Evolutionary conservation across 2,329 filamentous ascomycete genomes (phyloP).

Genomic region (Apiospora hydei): DNA sequence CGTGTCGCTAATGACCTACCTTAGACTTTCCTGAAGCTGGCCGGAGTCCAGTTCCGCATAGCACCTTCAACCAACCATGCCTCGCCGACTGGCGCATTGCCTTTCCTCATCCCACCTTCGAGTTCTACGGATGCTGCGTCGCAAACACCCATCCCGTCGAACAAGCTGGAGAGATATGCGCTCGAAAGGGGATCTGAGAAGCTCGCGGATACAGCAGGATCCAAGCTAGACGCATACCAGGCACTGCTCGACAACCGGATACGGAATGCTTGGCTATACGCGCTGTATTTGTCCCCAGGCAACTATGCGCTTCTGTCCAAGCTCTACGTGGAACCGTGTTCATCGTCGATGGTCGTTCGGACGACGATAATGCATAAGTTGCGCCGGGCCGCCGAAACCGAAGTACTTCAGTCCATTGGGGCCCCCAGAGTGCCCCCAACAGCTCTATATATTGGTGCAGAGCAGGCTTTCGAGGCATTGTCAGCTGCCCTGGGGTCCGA

Average conservation of each 20-base stretch:
- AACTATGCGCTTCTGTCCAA: constrained; percentile 73
- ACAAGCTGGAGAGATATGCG: constrained; percentile 74
- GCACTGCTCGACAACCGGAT: constrained; percentile 79
- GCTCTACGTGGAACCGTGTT: constrained; percentile 75
- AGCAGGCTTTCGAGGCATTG: constrained; percentile 55
- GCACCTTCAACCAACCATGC: constrained; percentile 89
- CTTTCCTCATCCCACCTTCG: constrained; percentile 76
- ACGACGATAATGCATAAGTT: constrained; percentile 70
- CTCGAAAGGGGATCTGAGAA: constrained; percentile 54
- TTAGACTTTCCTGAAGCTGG: constrained; percentile 84
- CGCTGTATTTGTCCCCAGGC: constrained; percentile 76
- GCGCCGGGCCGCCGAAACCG: constrained; percentile 73
- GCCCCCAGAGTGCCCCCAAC: constrained; percentile 44
- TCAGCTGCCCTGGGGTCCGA: constrained; percentile 49
- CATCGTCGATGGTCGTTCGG: constrained; percentile 67
- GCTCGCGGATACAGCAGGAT: constrained; percentile 57
- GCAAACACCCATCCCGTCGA: constrained; percentile 61
- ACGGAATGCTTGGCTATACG: constrained; percentile 87
- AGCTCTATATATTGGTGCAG: constrained; percentile 53
- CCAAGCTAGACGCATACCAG: constrained; percentile 76
- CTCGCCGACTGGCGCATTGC: constrained; percentile 85
- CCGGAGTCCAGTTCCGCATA: constrained; percentile 70
- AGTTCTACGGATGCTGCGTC: constrained; percentile 43
- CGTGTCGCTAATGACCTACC: not conserved
- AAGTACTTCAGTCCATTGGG: constrained; percentile 70